phyloP scores from a whole-genome alignment of 345 rosid species.

The Acer negundo region DNA sequence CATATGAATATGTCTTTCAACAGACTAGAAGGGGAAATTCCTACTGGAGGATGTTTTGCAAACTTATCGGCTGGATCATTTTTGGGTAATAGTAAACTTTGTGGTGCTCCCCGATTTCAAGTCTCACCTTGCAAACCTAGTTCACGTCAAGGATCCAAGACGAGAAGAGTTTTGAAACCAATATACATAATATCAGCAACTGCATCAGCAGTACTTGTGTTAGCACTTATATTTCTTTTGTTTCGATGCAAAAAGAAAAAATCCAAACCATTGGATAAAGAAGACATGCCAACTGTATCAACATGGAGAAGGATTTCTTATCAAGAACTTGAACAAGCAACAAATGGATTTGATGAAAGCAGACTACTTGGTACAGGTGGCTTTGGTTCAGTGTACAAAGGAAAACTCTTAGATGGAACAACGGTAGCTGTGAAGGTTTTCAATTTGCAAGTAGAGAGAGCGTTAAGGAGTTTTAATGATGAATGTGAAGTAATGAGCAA shows the following conservation, averaged over 20 bases:
- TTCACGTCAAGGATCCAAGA: neutral
- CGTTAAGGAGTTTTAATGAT: neutral
- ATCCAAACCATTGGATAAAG: neutral
- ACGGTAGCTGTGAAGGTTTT: neutral
- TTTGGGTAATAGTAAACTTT: conserved; percentile 3
- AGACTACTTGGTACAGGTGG: neutral
- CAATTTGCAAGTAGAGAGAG: neutral
- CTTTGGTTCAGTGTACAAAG: neutral
- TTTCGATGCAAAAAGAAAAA: neutral
- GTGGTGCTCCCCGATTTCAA: neutral
- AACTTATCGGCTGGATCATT: conserved; percentile 16
- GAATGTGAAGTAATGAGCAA: conserved; percentile 15
- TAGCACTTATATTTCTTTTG: neutral
- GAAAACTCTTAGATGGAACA: neutral
- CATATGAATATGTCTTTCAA: conserved; percentile 20
- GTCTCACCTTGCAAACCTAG: conserved; percentile 1
- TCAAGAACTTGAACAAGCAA: neutral
- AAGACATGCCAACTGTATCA: neutral
- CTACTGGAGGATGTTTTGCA: conserved; percentile 18
- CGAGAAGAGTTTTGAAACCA: neutral
- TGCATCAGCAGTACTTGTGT: neutral
- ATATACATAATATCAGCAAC: conserved; percentile 10
- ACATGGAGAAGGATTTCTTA: neutral
- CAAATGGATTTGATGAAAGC: neutral
- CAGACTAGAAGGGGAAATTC: conserved; percentile 27